Evolutionary conservation across 139 green algal genomes (phyloP), one percentile per base, ranked within the genome.

Genomic region (Closterium sp.): DNA sequence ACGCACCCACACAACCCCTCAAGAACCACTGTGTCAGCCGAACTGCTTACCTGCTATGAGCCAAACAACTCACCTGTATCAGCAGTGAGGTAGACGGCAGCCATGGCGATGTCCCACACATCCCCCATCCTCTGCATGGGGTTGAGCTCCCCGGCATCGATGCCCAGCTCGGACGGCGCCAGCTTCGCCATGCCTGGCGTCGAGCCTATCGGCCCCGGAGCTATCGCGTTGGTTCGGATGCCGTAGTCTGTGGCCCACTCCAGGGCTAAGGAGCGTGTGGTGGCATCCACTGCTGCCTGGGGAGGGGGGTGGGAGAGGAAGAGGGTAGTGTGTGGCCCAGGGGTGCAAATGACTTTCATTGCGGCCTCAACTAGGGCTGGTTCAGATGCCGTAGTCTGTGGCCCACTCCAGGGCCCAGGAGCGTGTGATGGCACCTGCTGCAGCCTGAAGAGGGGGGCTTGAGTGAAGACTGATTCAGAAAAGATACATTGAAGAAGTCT

Each of bases 391-490:
- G 88, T 96, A 96, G 31, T 93, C 89, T 31, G 91, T 85, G 21
- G 98, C 98, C 98, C 98, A 99, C 93, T 99, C 98, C 85, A 99
- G 93, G 0, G 97, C 98, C 31, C 99, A 92, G 31, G 87, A 97
- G 86, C 98, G 96, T 0, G 98, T 99, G n/a, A 98, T 94, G 70
- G 92, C 96, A 94, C 99, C 98, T 19, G 99, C 96, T 0, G 97
- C 98, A 10, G 98, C 95, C 95, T 97, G 92, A 4, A 31, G 1
- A 4, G 45, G 3, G 45, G 1, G 45, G 45, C n/a, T n/a, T n/a
- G n/a, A n/a, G n/a, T n/a, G n/a, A n/a, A n/a, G n/a, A n/a, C n/a
- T n/a, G n/a, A n/a, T n/a, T n/a, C n/a, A n/a, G n/a, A n/a, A n/a
- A n/a, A n/a, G n/a, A n/a, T n/a, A n/a, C n/a, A n/a, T n/a, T n/a